Base-by-base conservation (phyloP, 352 stramenopile genomes). In the Phytophthora agathidicida region DNA sequence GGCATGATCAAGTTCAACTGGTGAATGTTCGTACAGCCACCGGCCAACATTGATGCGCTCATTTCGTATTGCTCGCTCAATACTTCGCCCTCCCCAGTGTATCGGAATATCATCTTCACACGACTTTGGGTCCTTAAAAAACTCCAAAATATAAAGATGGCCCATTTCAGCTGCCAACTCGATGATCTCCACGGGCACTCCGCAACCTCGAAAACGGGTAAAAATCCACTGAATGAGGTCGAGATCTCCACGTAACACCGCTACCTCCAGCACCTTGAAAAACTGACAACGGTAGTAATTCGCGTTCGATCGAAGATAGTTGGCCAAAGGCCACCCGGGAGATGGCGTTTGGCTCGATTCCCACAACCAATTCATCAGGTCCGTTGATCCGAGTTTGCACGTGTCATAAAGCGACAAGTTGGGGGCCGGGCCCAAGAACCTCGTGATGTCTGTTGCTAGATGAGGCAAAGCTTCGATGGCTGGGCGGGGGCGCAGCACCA, bases 231-330 rank as follows among this genome's bases (percentile, higher is more conserved):
- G 5, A 9, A 52, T 46, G 1, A 64, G 7, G 2, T 19, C 32
- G 10, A 56, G 11, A 39, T 56, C 43, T 28, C 35, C 53, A 0
- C 9, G 19, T 19, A 49, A 9, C 1, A 22, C 35, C 22, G 54
- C 54, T 1, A 49, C 27, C 43, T 44, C 7, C 20, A 36, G 17
- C 2, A n/a, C 22, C 41, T 46, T 45, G 11, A 20, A 13, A 14
- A 57, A 57, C 22, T 56, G 36, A 16, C 38, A 52, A 7, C 8
- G 8, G 10, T 65, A 47, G 7, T 65, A 58, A 3, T 44, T 22
- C 0, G 4, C 8, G 7, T 64, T 30, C 0, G 54, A 51, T 3
- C 54, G 27, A 3, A 64, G 39, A 32, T 47, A 52, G 31, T 58
- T 51, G 11, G 0, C 36, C 0, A 64, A 37, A 5, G 37, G 42